Percentiles rank a stretch among this genome's conserved stretches.
These are phyloP conservation scores for Acer yangbiense DNA, from an alignment of 345 rosid genomes.

Conservation along the genomic window DNA sequence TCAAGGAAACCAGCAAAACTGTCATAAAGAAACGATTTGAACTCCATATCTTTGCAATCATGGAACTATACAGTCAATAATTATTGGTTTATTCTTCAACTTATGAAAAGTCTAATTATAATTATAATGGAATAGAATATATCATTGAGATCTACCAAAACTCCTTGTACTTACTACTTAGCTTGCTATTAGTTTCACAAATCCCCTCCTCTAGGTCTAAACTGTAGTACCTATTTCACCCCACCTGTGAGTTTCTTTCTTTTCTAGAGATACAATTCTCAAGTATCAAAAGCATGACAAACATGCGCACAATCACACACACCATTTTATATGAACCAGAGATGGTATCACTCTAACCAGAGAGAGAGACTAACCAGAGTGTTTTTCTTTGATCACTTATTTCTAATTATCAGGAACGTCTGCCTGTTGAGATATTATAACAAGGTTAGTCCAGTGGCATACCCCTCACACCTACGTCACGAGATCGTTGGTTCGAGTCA, in stretches of 20 bases:
- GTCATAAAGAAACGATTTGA: not conserved
- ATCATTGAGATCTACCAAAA: not conserved
- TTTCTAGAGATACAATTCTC: not conserved
- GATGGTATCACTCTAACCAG: not conserved
- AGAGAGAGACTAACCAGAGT: constrained; percentile 20
- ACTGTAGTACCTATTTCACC: not conserved
- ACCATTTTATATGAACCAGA: not conserved
- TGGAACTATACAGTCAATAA: not conserved
- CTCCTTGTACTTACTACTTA: not conserved
- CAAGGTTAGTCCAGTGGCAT: no score
- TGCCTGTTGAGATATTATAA: constrained; percentile 39
- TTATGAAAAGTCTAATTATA: not conserved
- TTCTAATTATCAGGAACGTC: constrained; percentile 13
- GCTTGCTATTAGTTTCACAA: not conserved
- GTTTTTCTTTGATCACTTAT: constrained; percentile 28
- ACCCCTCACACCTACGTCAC: no score
- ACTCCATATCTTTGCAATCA: not conserved
- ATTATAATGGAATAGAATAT: not conserved
- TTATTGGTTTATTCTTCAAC: not conserved
- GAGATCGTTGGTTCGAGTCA: no score
- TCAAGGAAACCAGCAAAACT: not conserved
- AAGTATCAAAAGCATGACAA: not conserved
- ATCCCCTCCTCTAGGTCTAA: not conserved
- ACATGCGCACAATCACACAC: not conserved
- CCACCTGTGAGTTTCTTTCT: not conserved